A percentile compares a stretch with the other conserved stretches of the same genome.
Conservation (phyloP, 768 basidiomycete genomes). For the Pulveroboletus sp. region DNA sequence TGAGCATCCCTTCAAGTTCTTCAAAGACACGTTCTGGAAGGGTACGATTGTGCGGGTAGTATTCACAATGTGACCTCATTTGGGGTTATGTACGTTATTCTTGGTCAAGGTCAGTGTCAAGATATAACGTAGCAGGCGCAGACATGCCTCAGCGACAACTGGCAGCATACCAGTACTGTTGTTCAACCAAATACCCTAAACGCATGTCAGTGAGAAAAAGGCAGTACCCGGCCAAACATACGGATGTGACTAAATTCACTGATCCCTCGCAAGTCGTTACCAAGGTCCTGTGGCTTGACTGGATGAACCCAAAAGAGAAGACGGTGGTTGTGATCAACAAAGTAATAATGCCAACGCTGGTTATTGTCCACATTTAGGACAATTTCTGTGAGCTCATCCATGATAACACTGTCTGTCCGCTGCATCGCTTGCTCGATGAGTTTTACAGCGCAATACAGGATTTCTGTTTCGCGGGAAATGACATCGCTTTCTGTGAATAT, state of each 20-base stretch:
- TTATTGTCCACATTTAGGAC: slow-evolving; percentile 6
- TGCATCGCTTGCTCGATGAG: slow-evolving; percentile 5
- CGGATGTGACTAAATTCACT: slow-evolving; percentile 8
- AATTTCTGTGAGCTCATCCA: slow-evolving; percentile 6
- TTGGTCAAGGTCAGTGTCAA: background rate
- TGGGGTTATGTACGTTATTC: background rate
- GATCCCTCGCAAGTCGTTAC: slow-evolving; percentile 6
- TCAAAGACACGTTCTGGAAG: slow-evolving; percentile 6
- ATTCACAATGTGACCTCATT: slow-evolving; percentile 17
- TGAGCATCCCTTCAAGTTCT: slow-evolving; percentile 15
- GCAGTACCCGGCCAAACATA: background rate
- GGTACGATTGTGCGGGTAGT: slow-evolving; percentile 6
- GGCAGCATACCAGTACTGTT: slow-evolving; percentile 10
- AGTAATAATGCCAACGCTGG: slow-evolving; percentile 9
- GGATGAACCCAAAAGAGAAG: slow-evolving; percentile 16
- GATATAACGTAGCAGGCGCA: background rate
- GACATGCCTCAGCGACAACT: background rate
- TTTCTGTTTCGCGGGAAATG: background rate
- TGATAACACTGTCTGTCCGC: background rate
- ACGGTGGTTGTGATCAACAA: slow-evolving; percentile 13
- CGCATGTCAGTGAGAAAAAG: background rate
- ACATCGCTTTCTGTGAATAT: slow-evolving; percentile 15
- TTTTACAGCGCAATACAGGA: background rate
- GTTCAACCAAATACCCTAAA: slow-evolving; percentile 12
- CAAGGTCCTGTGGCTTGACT: background rate